Conservation (phyloP, 495 filamentous ascomycete genomes). For the Letharia lupina region DNA sequence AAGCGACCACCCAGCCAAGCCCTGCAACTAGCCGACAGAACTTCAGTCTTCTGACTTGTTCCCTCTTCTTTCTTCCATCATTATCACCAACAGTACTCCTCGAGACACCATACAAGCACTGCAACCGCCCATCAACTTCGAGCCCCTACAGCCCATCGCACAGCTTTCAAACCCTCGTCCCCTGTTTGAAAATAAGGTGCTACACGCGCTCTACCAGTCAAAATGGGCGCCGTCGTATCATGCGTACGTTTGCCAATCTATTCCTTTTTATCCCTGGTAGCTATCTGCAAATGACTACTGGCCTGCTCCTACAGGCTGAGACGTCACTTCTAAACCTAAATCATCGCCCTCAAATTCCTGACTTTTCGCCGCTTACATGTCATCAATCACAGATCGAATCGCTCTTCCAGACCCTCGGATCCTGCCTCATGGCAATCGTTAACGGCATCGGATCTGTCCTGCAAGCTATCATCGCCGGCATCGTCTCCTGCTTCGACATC, state of each 20-base stretch:
- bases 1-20: slow-evolving; percentile 7
- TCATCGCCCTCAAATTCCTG: slow-evolving; percentile 17
- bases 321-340: not conserved
- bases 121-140: slow-evolving; percentile 23
- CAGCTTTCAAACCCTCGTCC: slow-evolving; percentile 25
- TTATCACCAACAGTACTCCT: not conserved
- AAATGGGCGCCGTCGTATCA: slow-evolving; percentile 92
- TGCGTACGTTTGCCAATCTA: slow-evolving; percentile 59
- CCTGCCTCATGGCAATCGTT: slow-evolving; percentile 74
- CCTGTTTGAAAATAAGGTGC: slow-evolving; percentile 18
- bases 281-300: not conserved
- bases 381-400: slow-evolving; percentile 52
- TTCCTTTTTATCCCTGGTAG: not conserved
- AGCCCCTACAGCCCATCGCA: not conserved
- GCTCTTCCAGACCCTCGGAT: slow-evolving; percentile 77
- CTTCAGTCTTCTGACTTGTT: slow-evolving; percentile 4
- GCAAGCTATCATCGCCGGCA: slow-evolving; percentile 70
- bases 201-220: slow-evolving; percentile 31
- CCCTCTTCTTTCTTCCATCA: not conserved
- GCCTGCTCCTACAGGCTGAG: not conserved
- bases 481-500: slow-evolving; percentile 71
- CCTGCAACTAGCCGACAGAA: not conserved
- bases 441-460: slow-evolving; percentile 69
- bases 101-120: not conserved
- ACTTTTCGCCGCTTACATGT: slow-evolving; percentile 9